phyloP scores from a whole-genome alignment of 2,329 filamentous ascomycete species.

The Ophiostoma sp. region DNA sequence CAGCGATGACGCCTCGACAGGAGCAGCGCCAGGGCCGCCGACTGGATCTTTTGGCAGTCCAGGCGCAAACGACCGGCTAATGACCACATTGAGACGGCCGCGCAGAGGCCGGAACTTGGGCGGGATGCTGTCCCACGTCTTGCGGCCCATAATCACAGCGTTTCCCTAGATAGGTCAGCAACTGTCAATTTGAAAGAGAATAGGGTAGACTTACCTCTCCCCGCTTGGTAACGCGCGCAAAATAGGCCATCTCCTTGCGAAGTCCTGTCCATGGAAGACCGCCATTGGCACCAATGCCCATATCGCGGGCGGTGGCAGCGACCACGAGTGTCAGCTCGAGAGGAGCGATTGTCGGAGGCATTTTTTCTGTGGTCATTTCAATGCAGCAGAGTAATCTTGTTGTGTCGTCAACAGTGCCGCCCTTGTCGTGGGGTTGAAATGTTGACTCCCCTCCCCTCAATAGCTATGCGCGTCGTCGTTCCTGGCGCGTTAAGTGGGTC shows the following conservation, averaged over 20 bases:
- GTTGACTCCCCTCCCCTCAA: background rate
- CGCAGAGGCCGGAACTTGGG: constrained; percentile 74
- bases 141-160: constrained; percentile 94
- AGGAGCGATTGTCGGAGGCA: constrained; percentile 31
- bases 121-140: constrained; percentile 93
- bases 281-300: constrained; percentile 83
- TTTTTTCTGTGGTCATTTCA: constrained; percentile 34
- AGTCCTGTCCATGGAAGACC: constrained; percentile 86
- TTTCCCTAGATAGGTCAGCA: constrained; percentile 46
- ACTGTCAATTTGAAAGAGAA: background rate
- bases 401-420: background rate
- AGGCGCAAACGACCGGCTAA: constrained; percentile 57
- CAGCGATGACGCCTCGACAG: constrained; percentile 60
- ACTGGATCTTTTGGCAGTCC: constrained; percentile 23
- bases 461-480: constrained; percentile 1
- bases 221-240: constrained; percentile 82
- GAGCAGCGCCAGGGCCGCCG: constrained; percentile 36
- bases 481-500: constrained; percentile 23
- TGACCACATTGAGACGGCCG: constrained; percentile 77
- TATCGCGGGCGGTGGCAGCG: constrained; percentile 74
- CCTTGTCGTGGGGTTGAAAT: background rate
- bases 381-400: background rate
- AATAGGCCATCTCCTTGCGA: constrained; percentile 91
- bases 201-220: constrained; percentile 37
- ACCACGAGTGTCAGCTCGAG: constrained; percentile 84